These are phyloP conservation scores for Linum usitatissimum DNA, from an alignment of 345 rosid genomes.

Conservation along the genomic window DNA sequence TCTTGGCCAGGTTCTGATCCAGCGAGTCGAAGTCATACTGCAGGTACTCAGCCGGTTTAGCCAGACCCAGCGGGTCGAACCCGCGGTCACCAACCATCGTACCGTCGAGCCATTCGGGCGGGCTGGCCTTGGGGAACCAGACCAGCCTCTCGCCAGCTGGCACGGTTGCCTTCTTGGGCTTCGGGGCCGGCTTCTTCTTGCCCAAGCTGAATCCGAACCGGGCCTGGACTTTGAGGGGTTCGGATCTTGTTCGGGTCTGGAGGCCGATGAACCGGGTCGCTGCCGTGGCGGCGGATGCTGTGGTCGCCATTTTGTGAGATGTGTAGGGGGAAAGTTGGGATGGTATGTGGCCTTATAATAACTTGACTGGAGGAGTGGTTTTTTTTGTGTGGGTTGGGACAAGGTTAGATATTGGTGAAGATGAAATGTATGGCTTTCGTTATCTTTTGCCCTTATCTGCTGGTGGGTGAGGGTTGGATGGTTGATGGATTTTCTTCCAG, in stretches of 20 bases:
- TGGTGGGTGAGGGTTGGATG: conserved; percentile 22
- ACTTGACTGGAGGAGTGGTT: not conserved
- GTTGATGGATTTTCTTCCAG: conserved; percentile 22
- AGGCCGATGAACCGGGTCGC: conserved; percentile 48
- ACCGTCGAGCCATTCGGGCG: conserved; percentile 77
- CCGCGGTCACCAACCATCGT: conserved; percentile 79
- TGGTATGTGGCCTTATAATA: not conserved
- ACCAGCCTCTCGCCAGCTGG: conserved; percentile 35
- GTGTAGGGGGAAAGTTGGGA: not conserved
- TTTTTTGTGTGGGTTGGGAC: not conserved
- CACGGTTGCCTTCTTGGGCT: conserved; percentile 21
- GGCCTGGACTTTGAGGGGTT: conserved; percentile 41
- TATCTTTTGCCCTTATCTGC: conserved; percentile 37
- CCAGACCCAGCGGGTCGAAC: conserved; percentile 76
- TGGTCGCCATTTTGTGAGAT: conserved; percentile 21
- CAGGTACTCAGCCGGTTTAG: conserved; percentile 82
- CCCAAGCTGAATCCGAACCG: conserved; percentile 46
- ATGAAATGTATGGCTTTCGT: conserved; percentile 19
- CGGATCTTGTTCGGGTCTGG: conserved; percentile 19
- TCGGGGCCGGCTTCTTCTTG: conserved; percentile 34
- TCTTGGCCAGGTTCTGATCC: conserved; percentile 90
- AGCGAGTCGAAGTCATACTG: conserved; percentile 67
- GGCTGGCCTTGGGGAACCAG: conserved; percentile 62
- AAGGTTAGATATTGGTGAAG: conserved; percentile 2
- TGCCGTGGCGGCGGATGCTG: conserved; percentile 26